Conservation (phyloP, 371 early-diverging fungal species). For the Mucor ambiguus region DNA sequence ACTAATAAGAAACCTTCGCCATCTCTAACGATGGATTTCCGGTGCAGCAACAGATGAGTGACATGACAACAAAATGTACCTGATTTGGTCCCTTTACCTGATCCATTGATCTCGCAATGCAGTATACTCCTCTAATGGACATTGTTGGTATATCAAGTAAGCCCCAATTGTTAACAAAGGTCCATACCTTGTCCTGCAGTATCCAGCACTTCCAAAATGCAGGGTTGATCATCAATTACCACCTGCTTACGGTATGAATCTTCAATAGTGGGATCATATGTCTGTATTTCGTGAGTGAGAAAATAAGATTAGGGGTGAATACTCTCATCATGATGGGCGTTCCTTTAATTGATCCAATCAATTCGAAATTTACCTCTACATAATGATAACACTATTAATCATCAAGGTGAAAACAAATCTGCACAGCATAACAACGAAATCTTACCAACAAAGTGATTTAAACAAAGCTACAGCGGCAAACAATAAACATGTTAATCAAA, state of each 20-base stretch:
- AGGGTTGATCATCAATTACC: constrained; percentile 95
- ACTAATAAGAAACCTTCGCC: constrained; percentile 90
- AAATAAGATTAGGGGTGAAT: neutral
- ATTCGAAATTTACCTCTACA: constrained; percentile 16
- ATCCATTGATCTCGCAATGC: constrained; percentile 95
- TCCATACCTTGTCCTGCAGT: constrained; percentile 88
- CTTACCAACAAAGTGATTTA: constrained; percentile 81
- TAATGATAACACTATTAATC: neutral
- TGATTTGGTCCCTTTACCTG: constrained; percentile 23
- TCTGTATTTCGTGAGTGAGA: constrained; percentile 44
- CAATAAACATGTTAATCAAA: neutral
- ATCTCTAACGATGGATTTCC: constrained; percentile 49
- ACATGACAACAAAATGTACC: neutral
- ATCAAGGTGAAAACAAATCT: constrained; percentile 1
- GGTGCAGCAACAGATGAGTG: neutral
- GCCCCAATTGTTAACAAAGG: neutral
- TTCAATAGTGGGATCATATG: constrained; percentile 97
- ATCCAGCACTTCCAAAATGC: constrained; percentile 93
- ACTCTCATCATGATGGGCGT: neutral
- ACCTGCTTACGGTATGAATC: constrained; percentile 95
- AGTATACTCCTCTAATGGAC: constrained; percentile 70
- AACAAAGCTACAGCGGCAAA: constrained; percentile 62
- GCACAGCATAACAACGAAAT: neutral
- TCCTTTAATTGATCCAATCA: neutral
- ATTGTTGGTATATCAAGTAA: neutral